These are phyloP conservation scores for Trematosphaeria pertusa DNA, from an alignment of 2,329 filamentous ascomycete species.

Conservation along the genomic window DNA sequence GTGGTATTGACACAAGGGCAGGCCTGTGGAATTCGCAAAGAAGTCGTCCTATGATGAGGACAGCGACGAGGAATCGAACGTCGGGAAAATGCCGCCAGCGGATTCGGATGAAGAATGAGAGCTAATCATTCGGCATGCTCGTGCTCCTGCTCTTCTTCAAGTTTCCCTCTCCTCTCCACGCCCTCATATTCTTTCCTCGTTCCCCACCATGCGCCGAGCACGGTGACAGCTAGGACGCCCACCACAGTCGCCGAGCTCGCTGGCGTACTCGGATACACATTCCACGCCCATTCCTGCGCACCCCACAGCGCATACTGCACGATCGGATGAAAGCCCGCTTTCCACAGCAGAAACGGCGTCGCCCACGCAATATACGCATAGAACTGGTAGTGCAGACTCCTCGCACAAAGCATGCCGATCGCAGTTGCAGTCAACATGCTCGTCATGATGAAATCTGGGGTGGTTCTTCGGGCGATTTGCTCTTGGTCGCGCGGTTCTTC, in stretches of 20 bases:
- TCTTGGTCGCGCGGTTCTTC: constrained; percentile 59
- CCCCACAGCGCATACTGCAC: constrained; percentile 74
- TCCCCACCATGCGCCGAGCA: constrained; percentile 68
- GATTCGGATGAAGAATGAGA: constrained; percentile 71
- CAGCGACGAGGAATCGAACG: constrained; percentile 76
- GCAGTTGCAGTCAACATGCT: constrained; percentile 77
- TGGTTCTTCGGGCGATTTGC: constrained; percentile 65
- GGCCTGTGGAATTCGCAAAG: constrained; percentile 82
- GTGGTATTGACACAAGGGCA: constrained; percentile 48
- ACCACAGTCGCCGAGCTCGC: constrained; percentile 73
- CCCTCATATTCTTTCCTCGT: constrained; percentile 55
- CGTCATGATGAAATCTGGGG: constrained; percentile 76
- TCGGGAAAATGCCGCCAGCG: constrained; percentile 84
- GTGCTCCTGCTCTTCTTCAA: constrained; percentile 25
- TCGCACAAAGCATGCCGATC: constrained; percentile 83
- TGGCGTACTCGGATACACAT: constrained; percentile 83
- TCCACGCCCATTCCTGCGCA: constrained; percentile 91
- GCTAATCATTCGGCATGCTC: constrained; percentile 39
- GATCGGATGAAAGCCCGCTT: constrained; percentile 71
- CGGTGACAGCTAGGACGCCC: constrained; percentile 70
- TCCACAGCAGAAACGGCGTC: constrained; percentile 87
- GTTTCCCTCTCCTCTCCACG: constrained; percentile 20
- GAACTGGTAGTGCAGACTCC: constrained; percentile 94
- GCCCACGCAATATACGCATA: constrained; percentile 91
- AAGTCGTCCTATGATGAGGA: constrained; percentile 64